phyloP scores from a whole-genome alignment of 768 basidiomycete genomes.

The Auriscalpium vulgare region DNA sequence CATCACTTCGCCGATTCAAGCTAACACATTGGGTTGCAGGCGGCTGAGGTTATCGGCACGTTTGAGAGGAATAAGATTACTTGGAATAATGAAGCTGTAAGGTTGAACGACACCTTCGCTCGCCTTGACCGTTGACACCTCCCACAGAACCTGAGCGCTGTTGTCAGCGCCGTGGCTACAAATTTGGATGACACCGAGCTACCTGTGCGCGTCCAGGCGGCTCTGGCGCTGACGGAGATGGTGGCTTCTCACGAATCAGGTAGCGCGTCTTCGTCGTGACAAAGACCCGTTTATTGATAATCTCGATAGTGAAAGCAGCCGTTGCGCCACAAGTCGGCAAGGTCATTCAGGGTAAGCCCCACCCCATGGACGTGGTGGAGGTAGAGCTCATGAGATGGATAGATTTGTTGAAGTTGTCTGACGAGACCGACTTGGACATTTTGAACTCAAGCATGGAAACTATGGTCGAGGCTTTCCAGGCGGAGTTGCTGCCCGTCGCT shows the following conservation, averaged over 20 bases:
- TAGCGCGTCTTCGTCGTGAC: slow-evolving; percentile 24
- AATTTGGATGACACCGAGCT: slow-evolving; percentile 72
- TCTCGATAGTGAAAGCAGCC: slow-evolving; percentile 47
- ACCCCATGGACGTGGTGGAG: background rate
- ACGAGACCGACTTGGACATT: slow-evolving; percentile 84
- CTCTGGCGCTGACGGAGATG: slow-evolving; percentile 73
- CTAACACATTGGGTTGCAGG: slow-evolving; percentile 34
- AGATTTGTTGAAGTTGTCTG: slow-evolving; percentile 86
- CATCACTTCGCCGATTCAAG: background rate
- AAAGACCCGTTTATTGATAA: background rate
- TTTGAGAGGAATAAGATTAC: slow-evolving; percentile 61
- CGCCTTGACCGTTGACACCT: background rate
- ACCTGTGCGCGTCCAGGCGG: slow-evolving; percentile 80
- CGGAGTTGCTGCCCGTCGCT: slow-evolving; percentile 78
- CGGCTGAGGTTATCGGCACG: slow-evolving; percentile 73
- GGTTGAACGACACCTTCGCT: slow-evolving; percentile 1
- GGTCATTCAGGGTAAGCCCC: slow-evolving; percentile 65
- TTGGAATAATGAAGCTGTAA: slow-evolving; percentile 60
- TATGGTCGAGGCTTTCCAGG: slow-evolving; percentile 81
- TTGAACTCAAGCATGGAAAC: slow-evolving; percentile 78
- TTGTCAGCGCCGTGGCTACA: slow-evolving; percentile 58
- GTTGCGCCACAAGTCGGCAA: slow-evolving; percentile 76
- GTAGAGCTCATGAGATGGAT: background rate
- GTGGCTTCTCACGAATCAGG: slow-evolving; percentile 56
- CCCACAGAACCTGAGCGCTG: slow-evolving; percentile 49